Conservation (phyloP, 2,329 filamentous ascomycete genomes). For the Hymenoscyphus fraxineus region DNA sequence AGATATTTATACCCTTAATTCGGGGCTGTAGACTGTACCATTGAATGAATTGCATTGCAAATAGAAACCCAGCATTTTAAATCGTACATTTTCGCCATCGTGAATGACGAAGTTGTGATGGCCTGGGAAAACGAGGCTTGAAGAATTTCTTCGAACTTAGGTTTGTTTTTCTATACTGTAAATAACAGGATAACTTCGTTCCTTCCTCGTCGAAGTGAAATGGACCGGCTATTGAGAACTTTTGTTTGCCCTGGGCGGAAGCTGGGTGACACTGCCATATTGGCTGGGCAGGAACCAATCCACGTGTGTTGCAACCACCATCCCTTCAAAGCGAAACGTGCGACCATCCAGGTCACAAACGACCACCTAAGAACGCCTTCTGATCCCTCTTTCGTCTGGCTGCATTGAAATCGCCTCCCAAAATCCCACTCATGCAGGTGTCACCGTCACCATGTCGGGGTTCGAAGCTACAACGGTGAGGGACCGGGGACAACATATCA, state of each 20-base stretch:
- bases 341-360: not conserved
- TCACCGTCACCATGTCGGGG: constrained; percentile 3
- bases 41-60: constrained; percentile 26
- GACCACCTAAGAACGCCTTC: not conserved
- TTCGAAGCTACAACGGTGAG: not conserved
- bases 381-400: not conserved
- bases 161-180: no score
- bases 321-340: not conserved
- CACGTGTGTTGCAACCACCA: not conserved
- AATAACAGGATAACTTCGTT: no score
- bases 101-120: no score
- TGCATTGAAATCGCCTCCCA: not conserved
- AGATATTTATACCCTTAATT: constrained; percentile 31
- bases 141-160: no score
- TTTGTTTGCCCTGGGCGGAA: no score
- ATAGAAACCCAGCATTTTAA: constrained; percentile 3
- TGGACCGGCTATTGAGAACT: no score
- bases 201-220: no score
- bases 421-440: not conserved
- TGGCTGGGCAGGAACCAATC: not conserved
- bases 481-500: constrained; percentile 10
- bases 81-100: no score
- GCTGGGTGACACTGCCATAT: not conserved
- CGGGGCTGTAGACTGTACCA: constrained; percentile 34
- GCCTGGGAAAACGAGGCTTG: no score